These are phyloP conservation scores for Eremothecium coryli DNA, from an alignment of 1,139 yeast species.

Conservation along the genomic window DNA sequence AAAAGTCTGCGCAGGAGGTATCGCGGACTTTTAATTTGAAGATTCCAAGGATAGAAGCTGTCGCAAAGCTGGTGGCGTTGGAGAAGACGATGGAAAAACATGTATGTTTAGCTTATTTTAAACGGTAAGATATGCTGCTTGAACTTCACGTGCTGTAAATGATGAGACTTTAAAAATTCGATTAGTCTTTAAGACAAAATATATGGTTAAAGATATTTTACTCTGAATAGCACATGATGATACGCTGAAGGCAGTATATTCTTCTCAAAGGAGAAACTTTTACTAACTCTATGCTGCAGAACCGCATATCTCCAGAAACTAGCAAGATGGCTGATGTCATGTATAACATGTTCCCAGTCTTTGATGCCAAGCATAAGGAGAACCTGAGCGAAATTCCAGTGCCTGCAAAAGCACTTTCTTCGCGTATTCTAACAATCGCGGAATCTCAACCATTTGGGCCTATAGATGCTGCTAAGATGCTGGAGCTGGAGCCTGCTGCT, in stretches of 20 bases:
- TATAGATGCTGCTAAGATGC: slow-evolving; percentile 82
- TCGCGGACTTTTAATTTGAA: slow-evolving; percentile 76
- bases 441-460: slow-evolving; percentile 98
- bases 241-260: neutral
- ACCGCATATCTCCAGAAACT: slow-evolving; percentile 43
- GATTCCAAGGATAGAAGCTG: slow-evolving; percentile 79
- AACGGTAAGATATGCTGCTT: neutral
- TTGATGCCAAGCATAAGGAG: slow-evolving; percentile 44
- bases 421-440: slow-evolving; percentile 80
- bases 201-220: slow-evolving; percentile 44
- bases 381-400: slow-evolving; percentile 90
- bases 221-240: slow-evolving; percentile 1
- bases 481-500: slow-evolving; percentile 78
- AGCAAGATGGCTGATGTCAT: slow-evolving; percentile 48
- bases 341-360: slow-evolving; percentile 77
- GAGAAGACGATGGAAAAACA: slow-evolving; percentile 52
- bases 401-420: slow-evolving; percentile 73
- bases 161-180: slow-evolving; percentile 49
- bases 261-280: slow-evolving; percentile 5
- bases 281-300: slow-evolving; percentile 29
- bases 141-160: slow-evolving; percentile 16
- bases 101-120: too few species aligned
- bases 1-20: slow-evolving; percentile 57
- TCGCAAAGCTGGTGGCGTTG: slow-evolving; percentile 54
- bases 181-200: slow-evolving; percentile 73